A percentile compares a stretch with the other conserved stretches of the same genome.
Conservation (phyloP, 805 yeast genomes). For the Isabelozyma gotoi region DNA sequence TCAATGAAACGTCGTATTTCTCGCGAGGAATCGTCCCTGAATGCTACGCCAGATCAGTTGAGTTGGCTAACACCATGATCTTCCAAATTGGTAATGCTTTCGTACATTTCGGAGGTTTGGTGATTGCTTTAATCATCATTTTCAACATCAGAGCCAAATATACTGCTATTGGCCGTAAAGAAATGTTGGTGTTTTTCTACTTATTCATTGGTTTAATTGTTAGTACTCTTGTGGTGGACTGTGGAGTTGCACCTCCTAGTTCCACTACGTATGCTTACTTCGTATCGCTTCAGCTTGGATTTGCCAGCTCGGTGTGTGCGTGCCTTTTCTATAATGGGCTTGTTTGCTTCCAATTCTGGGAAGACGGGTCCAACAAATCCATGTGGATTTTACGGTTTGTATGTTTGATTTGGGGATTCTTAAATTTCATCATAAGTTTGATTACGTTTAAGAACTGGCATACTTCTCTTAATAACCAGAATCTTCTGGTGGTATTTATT, state of each 20-base stretch:
- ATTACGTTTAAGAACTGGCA: slow-evolving; percentile 70
- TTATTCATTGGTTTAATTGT: slow-evolving; percentile 56
- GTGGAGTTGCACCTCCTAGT: slow-evolving; percentile 91
- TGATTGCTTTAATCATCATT: slow-evolving; percentile 64
- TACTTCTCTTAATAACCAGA: slow-evolving; percentile 46
- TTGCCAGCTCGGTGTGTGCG: slow-evolving; percentile 71
- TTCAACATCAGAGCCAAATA: slow-evolving; percentile 80
- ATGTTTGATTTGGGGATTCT: slow-evolving; percentile 56
- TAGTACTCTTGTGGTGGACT: slow-evolving; percentile 75
- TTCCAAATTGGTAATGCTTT: slow-evolving; percentile 88
- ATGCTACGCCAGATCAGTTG: slow-evolving; percentile 86
- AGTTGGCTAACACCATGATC: slow-evolving; percentile 85
- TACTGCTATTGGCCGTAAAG: slow-evolving; percentile 92
- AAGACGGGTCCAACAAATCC: slow-evolving; percentile 79
- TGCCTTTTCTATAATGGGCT: slow-evolving; percentile 72
- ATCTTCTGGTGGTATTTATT: slow-evolving; percentile 69
- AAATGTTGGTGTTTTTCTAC: slow-evolving; percentile 75
- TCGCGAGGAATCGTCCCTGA: slow-evolving; percentile 65
- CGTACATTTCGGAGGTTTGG: slow-evolving; percentile 73
- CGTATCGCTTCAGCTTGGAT: slow-evolving; percentile 77
- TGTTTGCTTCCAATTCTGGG: slow-evolving; percentile 88
- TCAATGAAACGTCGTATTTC: slow-evolving; percentile 28
- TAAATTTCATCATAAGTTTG: slow-evolving; percentile 66
- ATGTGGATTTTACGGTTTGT: slow-evolving; percentile 54
- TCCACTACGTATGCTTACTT: slow-evolving; percentile 74